Evolutionary conservation across 192 early-diverging fungal genomes (phyloP).

Genomic region (Entophlyctis helioformis): DNA sequence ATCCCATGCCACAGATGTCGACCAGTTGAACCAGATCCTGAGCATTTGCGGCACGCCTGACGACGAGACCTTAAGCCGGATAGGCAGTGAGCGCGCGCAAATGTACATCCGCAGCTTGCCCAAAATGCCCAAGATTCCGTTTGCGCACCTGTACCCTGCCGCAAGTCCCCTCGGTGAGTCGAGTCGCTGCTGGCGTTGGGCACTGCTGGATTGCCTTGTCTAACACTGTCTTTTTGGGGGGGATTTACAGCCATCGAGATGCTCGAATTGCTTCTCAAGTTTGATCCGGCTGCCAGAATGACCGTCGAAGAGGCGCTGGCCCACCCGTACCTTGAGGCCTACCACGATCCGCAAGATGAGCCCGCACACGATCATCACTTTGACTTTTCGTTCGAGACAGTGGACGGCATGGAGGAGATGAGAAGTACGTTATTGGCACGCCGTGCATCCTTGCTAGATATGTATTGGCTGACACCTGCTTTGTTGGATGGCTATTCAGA

Average conservation of each 20-base stretch:
- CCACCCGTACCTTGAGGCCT: conserved; percentile 85
- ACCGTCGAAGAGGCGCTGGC: conserved; percentile 86
- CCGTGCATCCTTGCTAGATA: no score
- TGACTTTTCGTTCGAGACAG: conserved; percentile 77
- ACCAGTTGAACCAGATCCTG: conserved; percentile 96
- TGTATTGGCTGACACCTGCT: no score
- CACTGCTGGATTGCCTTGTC: no score
- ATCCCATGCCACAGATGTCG: conserved; percentile 58
- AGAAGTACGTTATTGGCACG: conserved; percentile 30
- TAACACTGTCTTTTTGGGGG: no score
- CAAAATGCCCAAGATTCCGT: conserved; percentile 80
- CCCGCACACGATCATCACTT: conserved; percentile 55
- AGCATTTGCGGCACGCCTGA: conserved; percentile 88
- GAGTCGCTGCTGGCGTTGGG: no score
- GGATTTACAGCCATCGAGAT: conserved; percentile 60
- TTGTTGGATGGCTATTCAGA: no score
- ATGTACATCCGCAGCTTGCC: conserved; percentile 89
- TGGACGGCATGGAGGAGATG: conserved; percentile 69
- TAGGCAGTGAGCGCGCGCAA: conserved; percentile 85
- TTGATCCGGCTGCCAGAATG: conserved; percentile 86
- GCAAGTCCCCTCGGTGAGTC: conserved; percentile 50
- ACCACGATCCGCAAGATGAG: conserved; percentile 86
- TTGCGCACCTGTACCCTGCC: conserved; percentile 72
- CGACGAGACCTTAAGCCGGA: conserved; percentile 68
- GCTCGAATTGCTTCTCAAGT: conserved; percentile 74